Conservation (phyloP, 2,329 filamentous ascomycete genomes). For the Coniochaeta hoffmannii region DNA sequence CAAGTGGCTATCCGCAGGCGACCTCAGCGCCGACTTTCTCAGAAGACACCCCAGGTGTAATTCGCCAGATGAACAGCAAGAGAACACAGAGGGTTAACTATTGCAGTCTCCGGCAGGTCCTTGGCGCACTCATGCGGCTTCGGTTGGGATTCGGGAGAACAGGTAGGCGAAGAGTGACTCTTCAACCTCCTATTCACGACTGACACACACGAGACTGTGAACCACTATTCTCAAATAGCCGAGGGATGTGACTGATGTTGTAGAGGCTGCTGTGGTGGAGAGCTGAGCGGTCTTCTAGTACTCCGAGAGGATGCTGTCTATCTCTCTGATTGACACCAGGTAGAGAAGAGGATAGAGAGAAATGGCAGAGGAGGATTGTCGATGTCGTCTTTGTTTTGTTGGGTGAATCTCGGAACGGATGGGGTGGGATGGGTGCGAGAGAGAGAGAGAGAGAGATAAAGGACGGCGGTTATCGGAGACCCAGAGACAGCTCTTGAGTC, state of each 20-base stretch:
- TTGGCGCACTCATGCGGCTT: constrained; percentile 32
- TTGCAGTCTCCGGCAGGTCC: constrained; percentile 28
- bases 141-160: constrained; percentile 27
- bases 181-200: constrained; percentile 29
- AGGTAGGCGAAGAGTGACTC: constrained; percentile 42
- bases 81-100: constrained; percentile 23
- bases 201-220: constrained; percentile 14
- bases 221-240: constrained; percentile 16
- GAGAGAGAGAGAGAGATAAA: not conserved
- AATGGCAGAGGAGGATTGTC: not conserved
- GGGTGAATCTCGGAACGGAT: not conserved
- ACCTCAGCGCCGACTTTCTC: not conserved
- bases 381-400: not conserved
- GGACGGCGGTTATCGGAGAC: not conserved
- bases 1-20: not conserved
- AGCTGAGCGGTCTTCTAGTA: not conserved
- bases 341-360: not conserved
- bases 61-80: constrained; percentile 23
- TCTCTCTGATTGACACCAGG: not conserved
- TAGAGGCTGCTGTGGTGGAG: constrained; percentile 3
- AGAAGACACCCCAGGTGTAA: constrained; percentile 2
- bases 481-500: not conserved
- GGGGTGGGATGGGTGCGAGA: not conserved
- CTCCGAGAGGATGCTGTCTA: not conserved
- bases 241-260: constrained; percentile 8